These are phyloP conservation scores for Eleusine indica DNA, from an alignment of 176 grass and related monocot species.

Conservation along the genomic window DNA sequence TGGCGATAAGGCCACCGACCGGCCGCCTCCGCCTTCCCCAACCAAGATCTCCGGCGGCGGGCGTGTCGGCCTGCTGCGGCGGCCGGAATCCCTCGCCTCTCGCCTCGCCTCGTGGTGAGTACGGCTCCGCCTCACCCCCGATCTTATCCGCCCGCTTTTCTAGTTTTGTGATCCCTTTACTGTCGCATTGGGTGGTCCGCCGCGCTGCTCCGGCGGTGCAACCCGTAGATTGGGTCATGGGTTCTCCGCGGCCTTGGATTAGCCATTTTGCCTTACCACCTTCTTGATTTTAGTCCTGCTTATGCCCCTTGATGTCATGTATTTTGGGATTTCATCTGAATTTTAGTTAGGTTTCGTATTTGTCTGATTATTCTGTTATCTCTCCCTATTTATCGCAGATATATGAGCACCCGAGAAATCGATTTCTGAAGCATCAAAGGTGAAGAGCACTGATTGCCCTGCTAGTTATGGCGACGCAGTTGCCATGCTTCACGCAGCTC, in stretches of 20 bases:
- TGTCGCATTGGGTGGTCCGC: not conserved
- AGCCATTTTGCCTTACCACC: no score
- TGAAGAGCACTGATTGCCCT: not conserved
- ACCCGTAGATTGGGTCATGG: no score
- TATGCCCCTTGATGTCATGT: no score
- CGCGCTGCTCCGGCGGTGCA: no score
- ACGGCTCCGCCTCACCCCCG: not conserved
- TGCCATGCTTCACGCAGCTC: conserved; percentile 63
- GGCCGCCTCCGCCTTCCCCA: not conserved
- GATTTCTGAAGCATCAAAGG: not conserved
- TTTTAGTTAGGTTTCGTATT: no score
- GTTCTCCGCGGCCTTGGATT: no score
- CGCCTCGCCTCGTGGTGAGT: conserved; percentile 1
- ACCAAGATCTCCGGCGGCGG: conserved; percentile 11
- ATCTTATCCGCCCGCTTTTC: conserved; percentile 9
- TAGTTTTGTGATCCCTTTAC: not conserved
- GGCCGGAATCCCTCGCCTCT: not conserved
- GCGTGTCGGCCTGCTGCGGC: not conserved
- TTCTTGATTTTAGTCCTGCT: no score
- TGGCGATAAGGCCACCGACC: conserved; percentile 26
- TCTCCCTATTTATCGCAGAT: not conserved
- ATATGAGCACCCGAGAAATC: not conserved
- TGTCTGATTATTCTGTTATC: not conserved
- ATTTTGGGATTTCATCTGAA: no score
- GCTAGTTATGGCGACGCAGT: conserved; percentile 58